Evolutionary conservation across 805 yeast genomes (phyloP).

Genomic region (Myxozyma neotropica): DNA sequence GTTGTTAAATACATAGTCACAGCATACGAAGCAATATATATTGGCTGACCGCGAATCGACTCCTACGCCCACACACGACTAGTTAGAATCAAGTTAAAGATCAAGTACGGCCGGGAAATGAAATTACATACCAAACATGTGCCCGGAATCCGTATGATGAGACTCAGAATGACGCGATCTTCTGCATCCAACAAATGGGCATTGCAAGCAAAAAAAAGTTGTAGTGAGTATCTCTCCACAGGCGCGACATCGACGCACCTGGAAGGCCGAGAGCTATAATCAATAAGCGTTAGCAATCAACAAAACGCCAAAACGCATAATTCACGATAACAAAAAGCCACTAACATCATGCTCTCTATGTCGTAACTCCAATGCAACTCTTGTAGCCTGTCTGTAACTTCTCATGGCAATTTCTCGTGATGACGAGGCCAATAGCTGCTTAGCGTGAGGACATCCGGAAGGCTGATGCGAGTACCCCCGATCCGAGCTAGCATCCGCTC

Average conservation of each 20-base stretch:
- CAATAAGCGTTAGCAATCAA: neutral
- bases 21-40: conserved; percentile 78
- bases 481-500: conserved; percentile 1
- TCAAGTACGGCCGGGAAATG: neutral
- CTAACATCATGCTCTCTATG: conserved; percentile 17
- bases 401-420: conserved; percentile 34
- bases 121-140: conserved; percentile 33
- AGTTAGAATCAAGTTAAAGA: neutral
- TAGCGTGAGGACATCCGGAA: conserved; percentile 32
- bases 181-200: conserved; percentile 34
- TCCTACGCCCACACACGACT: conserved; percentile 57
- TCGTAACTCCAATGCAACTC: conserved; percentile 27
- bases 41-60: conserved; percentile 70
- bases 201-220: conserved; percentile 35
- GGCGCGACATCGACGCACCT: conserved; percentile 28
- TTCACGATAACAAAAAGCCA: too few species aligned
- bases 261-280: conserved; percentile 18
- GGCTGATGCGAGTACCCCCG: conserved; percentile 13
- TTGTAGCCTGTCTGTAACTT: conserved; percentile 33
- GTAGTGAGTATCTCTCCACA: conserved; percentile 35
- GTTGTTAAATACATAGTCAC: conserved; percentile 66
- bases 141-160: conserved; percentile 34
- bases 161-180: conserved; percentile 29
- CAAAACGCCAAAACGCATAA: too few species aligned
- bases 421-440: conserved; percentile 31